Base-by-base conservation (phyloP, 2,329 filamentous ascomycete species). In the Sarocladium brachiariae region DNA sequence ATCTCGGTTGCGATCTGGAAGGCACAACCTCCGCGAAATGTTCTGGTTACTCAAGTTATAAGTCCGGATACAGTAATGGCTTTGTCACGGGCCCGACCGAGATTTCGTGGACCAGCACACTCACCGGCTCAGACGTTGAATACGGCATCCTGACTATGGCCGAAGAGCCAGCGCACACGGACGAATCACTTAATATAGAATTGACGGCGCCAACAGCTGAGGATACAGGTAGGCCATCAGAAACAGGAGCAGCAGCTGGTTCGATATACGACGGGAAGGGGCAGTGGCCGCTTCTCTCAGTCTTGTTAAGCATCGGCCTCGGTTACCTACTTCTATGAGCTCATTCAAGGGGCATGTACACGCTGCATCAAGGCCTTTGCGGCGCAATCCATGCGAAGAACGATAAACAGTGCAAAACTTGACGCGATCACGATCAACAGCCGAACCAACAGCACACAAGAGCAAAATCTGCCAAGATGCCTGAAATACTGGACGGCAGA, bases 31-130 rank as follows among this genome's bases (percentile, higher is more conserved):
- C 63, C 9, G 73, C 73, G 16, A 72, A 69, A 4, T 76, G 74
- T 54, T 75, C 71, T 0, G 73, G 73, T 18, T 75, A 72, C 54
- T 73, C 74, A 2, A 74, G 72, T 47, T 69, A 67, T 49, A 66
- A 64, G 35, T 57, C 66, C 4, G 65, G 65, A 45, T 71, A 69
- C 55, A 59, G 61, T 4, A 64, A 70, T 41, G 69, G 68, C 48
- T 59, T 62, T 8, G 50, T 67, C 48, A 68, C 67, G 2, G 72
- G 73, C 1, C 70, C 71, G 35, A 72, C 71, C 1, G 65, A 74
- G 53, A 64, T 69, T 10, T 63, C 62, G 13, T 75, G 73, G 71
- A 73, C 67, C 1, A 71, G 65, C 33, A 75, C 72, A 5, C 67
- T 73, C 27, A 61, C 66, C 7, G 70, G 66, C 11, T 58, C 63